These are phyloP conservation scores for Moricandia arvensis DNA, from an alignment of 345 rosid species.

Conservation along the genomic window DNA sequence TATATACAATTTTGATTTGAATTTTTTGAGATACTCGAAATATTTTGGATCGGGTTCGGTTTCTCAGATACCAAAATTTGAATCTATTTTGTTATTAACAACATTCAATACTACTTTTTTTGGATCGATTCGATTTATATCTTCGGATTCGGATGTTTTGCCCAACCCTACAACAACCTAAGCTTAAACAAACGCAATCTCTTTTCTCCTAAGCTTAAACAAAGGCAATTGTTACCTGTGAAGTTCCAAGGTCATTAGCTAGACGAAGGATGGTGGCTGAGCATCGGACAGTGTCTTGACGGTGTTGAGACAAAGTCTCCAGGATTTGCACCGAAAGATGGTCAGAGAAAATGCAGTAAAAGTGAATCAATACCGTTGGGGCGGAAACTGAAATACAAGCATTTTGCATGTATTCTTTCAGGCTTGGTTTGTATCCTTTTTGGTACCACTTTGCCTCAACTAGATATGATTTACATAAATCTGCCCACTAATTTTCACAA, in stretches of 20 bases:
- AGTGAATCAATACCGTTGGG: background rate
- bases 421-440: background rate
- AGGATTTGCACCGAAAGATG: background rate
- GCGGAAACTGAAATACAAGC: constrained; percentile 1
- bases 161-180: too few relatives aligned
- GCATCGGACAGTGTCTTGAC: background rate
- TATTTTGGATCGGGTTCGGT: too few relatives aligned
- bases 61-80: too few relatives aligned
- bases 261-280: background rate
- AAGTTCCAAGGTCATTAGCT: background rate
- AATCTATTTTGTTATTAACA: too few relatives aligned
- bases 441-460: background rate
- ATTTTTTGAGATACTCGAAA: too few relatives aligned
- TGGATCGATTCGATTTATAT: too few relatives aligned
- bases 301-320: background rate
- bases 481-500: background rate
- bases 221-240: too few relatives aligned
- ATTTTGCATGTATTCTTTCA: background rate
- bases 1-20: too few relatives aligned
- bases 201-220: too few relatives aligned
- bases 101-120: too few relatives aligned
- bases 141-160: too few relatives aligned
- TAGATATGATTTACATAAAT: background rate
- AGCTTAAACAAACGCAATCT: too few relatives aligned
- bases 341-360: background rate